These are phyloP conservation scores for Raphanus sativus DNA, from an alignment of 345 rosid species.

Conservation along the genomic window DNA sequence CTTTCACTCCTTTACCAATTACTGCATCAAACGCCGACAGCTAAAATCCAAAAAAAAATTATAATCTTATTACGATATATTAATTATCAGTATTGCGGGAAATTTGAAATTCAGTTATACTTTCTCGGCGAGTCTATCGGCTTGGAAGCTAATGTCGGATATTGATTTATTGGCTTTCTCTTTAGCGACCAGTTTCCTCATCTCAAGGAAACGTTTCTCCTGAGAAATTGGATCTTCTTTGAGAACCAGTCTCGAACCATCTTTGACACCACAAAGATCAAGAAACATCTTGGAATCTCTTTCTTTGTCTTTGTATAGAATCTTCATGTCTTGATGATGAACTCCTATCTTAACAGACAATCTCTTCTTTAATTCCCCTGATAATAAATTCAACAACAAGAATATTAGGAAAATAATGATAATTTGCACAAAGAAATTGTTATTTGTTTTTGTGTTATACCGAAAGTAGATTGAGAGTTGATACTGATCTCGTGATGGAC, in stretches of 20 bases:
- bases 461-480: constrained; percentile 82
- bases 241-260: constrained; percentile 76
- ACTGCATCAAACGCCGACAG: constrained; percentile 63
- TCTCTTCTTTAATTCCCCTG: constrained; percentile 94
- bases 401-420: background rate
- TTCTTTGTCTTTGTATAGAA: constrained; percentile 83
- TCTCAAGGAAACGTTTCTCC: constrained; percentile 70
- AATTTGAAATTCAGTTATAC: constrained; percentile 38
- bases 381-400: background rate
- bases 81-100: background rate
- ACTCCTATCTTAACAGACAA: constrained; percentile 66
- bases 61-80: background rate
- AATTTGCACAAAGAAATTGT: background rate
- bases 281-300: constrained; percentile 88
- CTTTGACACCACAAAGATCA: constrained; percentile 78
- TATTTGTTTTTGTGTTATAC: constrained; percentile 37
- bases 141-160: constrained; percentile 70
- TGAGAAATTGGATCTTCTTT: constrained; percentile 76
- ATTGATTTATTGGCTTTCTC: constrained; percentile 71
- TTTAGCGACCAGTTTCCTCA: constrained; percentile 63
- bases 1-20: constrained; percentile 66
- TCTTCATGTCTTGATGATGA: constrained; percentile 84
- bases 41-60: constrained; percentile 41
- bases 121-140: constrained; percentile 76
- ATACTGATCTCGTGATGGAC: constrained; percentile 70